Evolutionary conservation across 2,329 filamentous ascomycete genomes (phyloP).

Genomic region (Aspergillus bombycis): DNA sequence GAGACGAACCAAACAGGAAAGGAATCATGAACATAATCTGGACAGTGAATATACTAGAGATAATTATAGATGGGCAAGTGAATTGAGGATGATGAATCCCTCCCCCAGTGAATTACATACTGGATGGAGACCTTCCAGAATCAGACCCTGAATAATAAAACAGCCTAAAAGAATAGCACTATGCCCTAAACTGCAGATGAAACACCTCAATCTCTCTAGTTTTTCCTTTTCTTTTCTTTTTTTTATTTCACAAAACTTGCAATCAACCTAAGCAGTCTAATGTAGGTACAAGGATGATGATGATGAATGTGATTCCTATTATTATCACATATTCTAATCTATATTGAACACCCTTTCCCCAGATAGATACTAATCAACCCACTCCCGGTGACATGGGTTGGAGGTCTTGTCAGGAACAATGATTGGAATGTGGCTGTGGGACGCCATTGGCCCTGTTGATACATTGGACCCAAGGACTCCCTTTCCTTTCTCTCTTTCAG

Average conservation of each 20-base stretch:
- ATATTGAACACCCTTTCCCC: constrained; percentile 3
- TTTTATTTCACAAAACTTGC: neutral
- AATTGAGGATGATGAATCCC: constrained; percentile 11
- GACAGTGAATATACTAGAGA: constrained; percentile 2
- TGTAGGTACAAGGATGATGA: neutral
- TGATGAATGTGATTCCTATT: constrained; percentile 7
- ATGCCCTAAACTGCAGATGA: constrained; percentile 15
- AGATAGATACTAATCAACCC: neutral
- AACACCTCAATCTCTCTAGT: constrained; percentile 9
- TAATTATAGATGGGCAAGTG: constrained; percentile 13
- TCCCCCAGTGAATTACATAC: constrained; percentile 3
- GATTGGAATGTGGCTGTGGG: constrained; percentile 2
- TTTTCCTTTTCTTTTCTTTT: constrained; percentile 8
- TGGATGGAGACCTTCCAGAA: constrained; percentile 9
- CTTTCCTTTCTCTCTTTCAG: neutral
- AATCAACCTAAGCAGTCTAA: neutral
- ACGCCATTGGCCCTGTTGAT: neutral
- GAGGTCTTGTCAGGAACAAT: neutral
- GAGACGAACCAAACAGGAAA: neutral
- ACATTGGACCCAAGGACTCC: neutral
- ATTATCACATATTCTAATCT: neutral
- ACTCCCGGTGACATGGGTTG: neutral
- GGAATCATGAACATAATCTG: constrained; percentile 6
- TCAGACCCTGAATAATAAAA: constrained; percentile 16
- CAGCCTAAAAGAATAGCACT: constrained; percentile 11